These are phyloP conservation scores for Hericium coralloides DNA, from an alignment of 768 basidiomycete genomes.

Conservation along the genomic window DNA sequence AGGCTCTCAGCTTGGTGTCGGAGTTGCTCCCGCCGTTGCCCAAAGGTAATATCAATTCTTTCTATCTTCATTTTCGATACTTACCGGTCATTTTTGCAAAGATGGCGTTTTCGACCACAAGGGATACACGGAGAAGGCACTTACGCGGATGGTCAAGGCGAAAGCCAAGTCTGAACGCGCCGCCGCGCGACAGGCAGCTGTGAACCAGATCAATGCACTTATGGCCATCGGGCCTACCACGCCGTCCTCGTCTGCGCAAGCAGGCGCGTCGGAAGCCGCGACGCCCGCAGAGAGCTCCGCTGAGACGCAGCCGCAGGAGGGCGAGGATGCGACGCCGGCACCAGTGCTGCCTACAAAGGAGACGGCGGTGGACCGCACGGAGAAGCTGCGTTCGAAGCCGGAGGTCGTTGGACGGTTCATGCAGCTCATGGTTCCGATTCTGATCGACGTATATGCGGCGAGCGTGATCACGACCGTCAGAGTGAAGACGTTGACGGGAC, in stretches of 20 bases:
- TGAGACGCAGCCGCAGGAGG: conserved; percentile 4
- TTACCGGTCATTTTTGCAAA: conserved; percentile 18
- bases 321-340: conserved; percentile 3
- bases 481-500: conserved; percentile 77
- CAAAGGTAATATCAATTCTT: conserved; percentile 49
- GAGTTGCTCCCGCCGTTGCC: conserved; percentile 92
- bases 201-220: conserved; percentile 4
- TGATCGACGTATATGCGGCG: conserved; percentile 99
- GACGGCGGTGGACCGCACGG: conserved; percentile 47
- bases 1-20: conserved; percentile 79
- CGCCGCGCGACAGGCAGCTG: conserved; percentile 47
- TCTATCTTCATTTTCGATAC: background rate
- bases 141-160: conserved; percentile 67
- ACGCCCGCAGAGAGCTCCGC: conserved; percentile 18
- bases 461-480: conserved; percentile 85
- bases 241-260: conserved; percentile 16
- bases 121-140: conserved; percentile 78
- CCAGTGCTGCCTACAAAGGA: conserved; percentile 19
- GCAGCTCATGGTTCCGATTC: conserved; percentile 82
- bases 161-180: conserved; percentile 78
- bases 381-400: conserved; percentile 65
- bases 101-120: conserved; percentile 96
- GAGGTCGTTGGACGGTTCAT: conserved; percentile 80
- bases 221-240: conserved; percentile 3
- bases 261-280: conserved; percentile 27